Evolutionary conservation across 257 asterid species (phyloP).

Genomic region (Fraxinus americana): DNA sequence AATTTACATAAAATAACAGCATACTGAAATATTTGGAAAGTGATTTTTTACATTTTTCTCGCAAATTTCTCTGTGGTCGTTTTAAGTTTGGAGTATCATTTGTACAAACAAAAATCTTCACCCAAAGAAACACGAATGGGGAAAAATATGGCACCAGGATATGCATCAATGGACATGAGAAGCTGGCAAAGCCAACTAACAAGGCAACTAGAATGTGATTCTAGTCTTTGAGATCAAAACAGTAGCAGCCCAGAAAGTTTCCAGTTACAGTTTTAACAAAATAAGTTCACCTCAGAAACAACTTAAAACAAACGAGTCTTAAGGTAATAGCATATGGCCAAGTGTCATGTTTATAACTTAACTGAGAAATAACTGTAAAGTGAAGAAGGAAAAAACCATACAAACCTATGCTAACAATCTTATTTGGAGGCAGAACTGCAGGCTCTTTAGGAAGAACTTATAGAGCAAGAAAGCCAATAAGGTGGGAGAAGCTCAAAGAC

Average conservation of each 20-base stretch:
- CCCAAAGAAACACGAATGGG: neutral
- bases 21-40: neutral
- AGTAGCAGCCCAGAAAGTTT: neutral
- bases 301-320: too few relatives aligned
- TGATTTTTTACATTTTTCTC: too few relatives aligned
- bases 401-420: constrained; percentile 21
- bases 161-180: neutral
- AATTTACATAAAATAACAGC: too few relatives aligned
- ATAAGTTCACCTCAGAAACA: neutral
- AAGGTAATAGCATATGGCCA: neutral
- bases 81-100: neutral
- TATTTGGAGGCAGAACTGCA: constrained; percentile 25
- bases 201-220: neutral
- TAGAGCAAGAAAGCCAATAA: constrained; percentile 25
- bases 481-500: neutral
- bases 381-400: neutral
- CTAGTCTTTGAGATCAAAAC: neutral
- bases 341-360: constrained; percentile 12
- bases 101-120: neutral
- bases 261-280: neutral
- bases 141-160: neutral
- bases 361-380: neutral
- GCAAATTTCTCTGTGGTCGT: too few relatives aligned
- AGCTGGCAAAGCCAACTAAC: neutral
- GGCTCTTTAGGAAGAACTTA: constrained; percentile 25